phyloP scores from a whole-genome alignment of 2,329 filamentous ascomycete genomes.

The Lachnellula subtilissima region DNA sequence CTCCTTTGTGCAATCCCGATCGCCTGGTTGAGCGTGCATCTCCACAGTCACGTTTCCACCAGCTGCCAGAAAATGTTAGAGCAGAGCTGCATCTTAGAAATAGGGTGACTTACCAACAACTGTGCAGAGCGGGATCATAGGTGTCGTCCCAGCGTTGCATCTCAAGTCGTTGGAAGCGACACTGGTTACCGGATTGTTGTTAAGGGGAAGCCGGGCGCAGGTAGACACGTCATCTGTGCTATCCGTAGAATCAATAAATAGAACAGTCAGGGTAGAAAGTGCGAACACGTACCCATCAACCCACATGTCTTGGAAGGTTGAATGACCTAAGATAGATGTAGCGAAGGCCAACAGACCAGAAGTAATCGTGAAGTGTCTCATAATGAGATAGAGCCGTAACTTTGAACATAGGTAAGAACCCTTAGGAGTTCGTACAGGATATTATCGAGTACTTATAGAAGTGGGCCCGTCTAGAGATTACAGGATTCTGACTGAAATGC shows the following conservation, averaged over 20 bases:
- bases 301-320: slow-evolving; percentile 34
- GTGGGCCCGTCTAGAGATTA: background rate
- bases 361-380: slow-evolving; percentile 13
- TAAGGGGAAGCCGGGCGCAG: slow-evolving; percentile 45
- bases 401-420: background rate
- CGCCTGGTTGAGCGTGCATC: slow-evolving; percentile 51
- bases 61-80: background rate
- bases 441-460: background rate
- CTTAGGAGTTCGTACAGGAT: background rate
- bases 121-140: slow-evolving; percentile 31
- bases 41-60: slow-evolving; percentile 49
- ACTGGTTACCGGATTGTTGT: slow-evolving; percentile 48
- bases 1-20: slow-evolving; percentile 42
- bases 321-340: slow-evolving; percentile 40
- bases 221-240: slow-evolving; percentile 39
- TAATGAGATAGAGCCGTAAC: slow-evolving; percentile 2
- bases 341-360: slow-evolving; percentile 25
- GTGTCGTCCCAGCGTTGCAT: slow-evolving; percentile 40
- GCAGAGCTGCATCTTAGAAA: background rate
- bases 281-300: slow-evolving; percentile 41
- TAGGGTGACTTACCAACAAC: slow-evolving; percentile 9
- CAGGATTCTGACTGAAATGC: background rate
- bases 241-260: background rate
- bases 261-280: slow-evolving; percentile 5
- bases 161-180: slow-evolving; percentile 45